Percentiles rank a stretch among this genome's conserved stretches.
phyloP scores from a whole-genome alignment of 2,329 filamentous ascomycete species.

The Colletotrichum filicis region DNA sequence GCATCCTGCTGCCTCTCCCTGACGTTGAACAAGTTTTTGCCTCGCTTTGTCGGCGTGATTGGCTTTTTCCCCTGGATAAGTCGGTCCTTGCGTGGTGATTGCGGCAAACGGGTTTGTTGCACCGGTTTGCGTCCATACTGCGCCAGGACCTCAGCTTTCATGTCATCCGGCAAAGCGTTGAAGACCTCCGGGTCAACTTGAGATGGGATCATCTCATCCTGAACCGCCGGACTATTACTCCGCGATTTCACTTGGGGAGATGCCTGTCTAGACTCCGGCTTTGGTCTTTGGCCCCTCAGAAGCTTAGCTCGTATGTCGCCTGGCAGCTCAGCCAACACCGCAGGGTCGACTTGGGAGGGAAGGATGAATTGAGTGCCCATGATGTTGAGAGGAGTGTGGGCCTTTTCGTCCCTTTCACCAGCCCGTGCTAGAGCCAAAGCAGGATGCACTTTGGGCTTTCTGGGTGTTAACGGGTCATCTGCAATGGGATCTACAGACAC shows the following conservation, averaged over 20 bases:
- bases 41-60: constrained; percentile 75
- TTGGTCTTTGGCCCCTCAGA: constrained; percentile 35
- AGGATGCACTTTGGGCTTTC: constrained; percentile 64
- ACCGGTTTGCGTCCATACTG: constrained; percentile 66
- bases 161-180: constrained; percentile 83
- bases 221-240: constrained; percentile 49
- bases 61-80: constrained; percentile 62
- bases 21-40: constrained; percentile 55
- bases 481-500: constrained; percentile 62
- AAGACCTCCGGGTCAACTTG: constrained; percentile 90
- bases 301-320: constrained; percentile 83
- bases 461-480: constrained; percentile 64
- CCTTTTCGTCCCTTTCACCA: constrained; percentile 61
- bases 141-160: constrained; percentile 84
- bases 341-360: constrained; percentile 83
- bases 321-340: constrained; percentile 86
- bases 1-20: constrained; percentile 64
- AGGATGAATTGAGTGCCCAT: constrained; percentile 92
- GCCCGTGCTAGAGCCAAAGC: constrained; percentile 63
- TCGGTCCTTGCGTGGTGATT: constrained; percentile 68
- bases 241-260: constrained; percentile 48
- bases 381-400: constrained; percentile 79
- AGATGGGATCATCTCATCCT: constrained; percentile 67
- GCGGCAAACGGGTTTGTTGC: constrained; percentile 46
- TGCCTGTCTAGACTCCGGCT: constrained; percentile 40